phyloP scores from a whole-genome alignment of 176 grass and related monocot genomes.

The Alloteropsis semialata region DNA sequence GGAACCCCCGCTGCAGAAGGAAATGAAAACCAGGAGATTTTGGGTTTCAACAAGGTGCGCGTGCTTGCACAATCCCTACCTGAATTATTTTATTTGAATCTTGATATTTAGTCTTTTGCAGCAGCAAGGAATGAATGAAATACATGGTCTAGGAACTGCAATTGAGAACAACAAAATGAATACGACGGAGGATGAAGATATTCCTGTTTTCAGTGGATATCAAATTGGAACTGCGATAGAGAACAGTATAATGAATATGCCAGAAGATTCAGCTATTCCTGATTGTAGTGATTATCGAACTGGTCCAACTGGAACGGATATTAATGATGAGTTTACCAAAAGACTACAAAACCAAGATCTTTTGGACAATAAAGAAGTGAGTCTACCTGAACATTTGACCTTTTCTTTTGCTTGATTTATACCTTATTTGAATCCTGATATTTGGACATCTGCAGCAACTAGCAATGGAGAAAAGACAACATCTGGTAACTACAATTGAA shows the following conservation, averaged over 20 bases:
- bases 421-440: conserved; percentile 14
- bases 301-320: neutral
- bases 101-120: conserved; percentile 29
- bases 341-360: conserved; percentile 21
- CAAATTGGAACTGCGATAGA: conserved; percentile 14
- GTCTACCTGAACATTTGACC: neutral
- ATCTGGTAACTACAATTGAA: conserved; percentile 24
- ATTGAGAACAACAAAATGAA: conserved; percentile 10
- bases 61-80: conserved; percentile 15
- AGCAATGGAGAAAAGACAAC: conserved; percentile 24
- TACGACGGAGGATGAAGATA: neutral
- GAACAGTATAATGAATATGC: conserved; percentile 4
- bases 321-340: conserved; percentile 27
- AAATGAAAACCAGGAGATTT: conserved; percentile 30
- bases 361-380: conserved; percentile 35
- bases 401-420: conserved; percentile 9
- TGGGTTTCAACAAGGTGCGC: conserved; percentile 23
- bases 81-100: neutral
- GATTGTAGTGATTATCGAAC: neutral
- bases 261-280: conserved; percentile 8
- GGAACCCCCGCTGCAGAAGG: neutral
- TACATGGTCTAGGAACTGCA: conserved; percentile 6
- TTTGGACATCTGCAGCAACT: conserved; percentile 35
- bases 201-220: conserved; percentile 22
- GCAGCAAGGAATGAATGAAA: conserved; percentile 34